phyloP scores from a whole-genome alignment of 306 rosid species.

The Trifolium subterraneum region DNA sequence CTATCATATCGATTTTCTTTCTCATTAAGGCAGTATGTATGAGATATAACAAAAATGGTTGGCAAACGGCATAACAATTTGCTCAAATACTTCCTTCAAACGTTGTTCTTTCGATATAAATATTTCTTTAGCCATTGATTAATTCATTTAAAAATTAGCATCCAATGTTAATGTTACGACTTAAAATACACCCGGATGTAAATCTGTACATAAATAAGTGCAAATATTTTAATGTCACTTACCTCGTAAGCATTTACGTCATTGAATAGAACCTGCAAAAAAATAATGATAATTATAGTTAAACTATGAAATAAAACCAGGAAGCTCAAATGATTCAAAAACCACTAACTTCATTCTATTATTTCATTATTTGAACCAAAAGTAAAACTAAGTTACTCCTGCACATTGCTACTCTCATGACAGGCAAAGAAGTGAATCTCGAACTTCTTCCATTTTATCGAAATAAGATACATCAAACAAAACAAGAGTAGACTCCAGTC shows the following conservation, averaged over 20 bases:
- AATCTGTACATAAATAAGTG: not conserved
- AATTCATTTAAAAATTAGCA: not conserved
- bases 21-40: not conserved
- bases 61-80: not conserved
- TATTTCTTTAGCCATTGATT: slow-evolving; percentile 26
- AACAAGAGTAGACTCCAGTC: not conserved
- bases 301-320: slow-evolving; percentile 1
- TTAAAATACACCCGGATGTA: slow-evolving; percentile 17
- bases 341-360: not conserved
- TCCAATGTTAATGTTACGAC: slow-evolving; percentile 15
- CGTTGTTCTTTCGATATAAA: not conserved
- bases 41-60: not conserved
- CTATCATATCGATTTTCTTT: not conserved
- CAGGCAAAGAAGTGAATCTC: slow-evolving; percentile 1
- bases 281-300: not conserved
- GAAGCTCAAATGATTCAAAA: slow-evolving; percentile 29
- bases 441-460: not conserved
- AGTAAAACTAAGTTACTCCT: not conserved
- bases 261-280: slow-evolving; percentile 86
- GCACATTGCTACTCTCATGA: not conserved
- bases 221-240: slow-evolving; percentile 24
- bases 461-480: slow-evolving; percentile 12
- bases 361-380: not conserved
- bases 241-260: slow-evolving; percentile 94
- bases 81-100: not conserved